Evolutionary conservation across 495 filamentous ascomycete genomes (phyloP), one percentile per base, ranked within the genome.

Genomic region (Oleoguttula mirabilis): DNA sequence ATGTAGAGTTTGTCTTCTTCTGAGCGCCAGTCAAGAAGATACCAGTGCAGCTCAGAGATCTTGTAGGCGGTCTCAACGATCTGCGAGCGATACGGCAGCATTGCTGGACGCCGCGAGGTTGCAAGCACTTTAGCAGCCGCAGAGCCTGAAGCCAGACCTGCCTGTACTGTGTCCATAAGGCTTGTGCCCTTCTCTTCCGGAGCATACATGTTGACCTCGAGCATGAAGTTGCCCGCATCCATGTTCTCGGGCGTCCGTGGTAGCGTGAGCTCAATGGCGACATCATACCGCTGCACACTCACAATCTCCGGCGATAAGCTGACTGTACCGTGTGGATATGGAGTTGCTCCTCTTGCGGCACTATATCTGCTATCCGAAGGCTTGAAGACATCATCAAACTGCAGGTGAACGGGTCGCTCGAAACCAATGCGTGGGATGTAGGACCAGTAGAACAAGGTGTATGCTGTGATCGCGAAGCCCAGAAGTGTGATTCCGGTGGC

Each of bases 171-270:
- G 7, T 52, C 43, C n/a, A 41, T 24, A 11, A 39, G 15, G 14
- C 32, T 33, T 15, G 25, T 21, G 12, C 32, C 38, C 25, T 42
- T 43, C 34, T 38, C 38, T 23, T 34, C 16, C 15, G 42, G 27
- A 4, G 43, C 44, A 23, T 25, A 39, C 37, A 59, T 57, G 11
- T 56, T 51, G 28, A 60, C 58, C 1, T 84, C 77, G 11, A 94
- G 64, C 88, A 96, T 96, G 69, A 96, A 96, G 62, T 95, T 95
- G 16, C 88, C 90, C 21, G 58, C 61, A 6, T 58, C 64, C 15
- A 75, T 55, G 55, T 84, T 85, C 1, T 56, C 30, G 0, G 69
- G 73, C 3, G 74, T 76, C 12, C 71, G 66, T 3, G 81, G 81
- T 3, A 86, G 51, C 0, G 59, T 62, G 10, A 86, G 66, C 20